These are phyloP conservation scores for Prunus davidiana DNA, from an alignment of 306 rosid genomes.

Conservation along the genomic window DNA sequence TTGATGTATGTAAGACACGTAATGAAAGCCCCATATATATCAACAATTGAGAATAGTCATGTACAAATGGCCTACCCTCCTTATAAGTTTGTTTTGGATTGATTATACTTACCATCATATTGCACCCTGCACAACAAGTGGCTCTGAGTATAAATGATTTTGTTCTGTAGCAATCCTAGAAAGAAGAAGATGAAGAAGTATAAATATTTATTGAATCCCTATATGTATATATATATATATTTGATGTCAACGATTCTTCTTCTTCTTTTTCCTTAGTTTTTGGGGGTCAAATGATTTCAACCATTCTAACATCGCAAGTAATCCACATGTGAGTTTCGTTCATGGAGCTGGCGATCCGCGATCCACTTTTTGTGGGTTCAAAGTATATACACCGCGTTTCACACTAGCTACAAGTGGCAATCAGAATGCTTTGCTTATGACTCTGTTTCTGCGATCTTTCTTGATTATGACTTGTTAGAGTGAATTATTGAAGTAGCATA, in stretches of 20 bases:
- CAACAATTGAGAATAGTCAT: not conserved
- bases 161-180: not conserved
- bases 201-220: not conserved
- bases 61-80: not conserved
- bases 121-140: not conserved
- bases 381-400: not conserved
- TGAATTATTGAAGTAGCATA: not conserved
- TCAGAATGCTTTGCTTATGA: not conserved
- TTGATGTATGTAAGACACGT: not conserved
- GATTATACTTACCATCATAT: not conserved
- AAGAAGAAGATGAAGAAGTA: not conserved
- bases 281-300: not conserved
- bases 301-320: constrained; percentile 2
- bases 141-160: not conserved
- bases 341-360: constrained; percentile 9
- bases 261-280: too few relatives aligned
- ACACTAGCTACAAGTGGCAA: not conserved
- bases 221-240: too few relatives aligned
- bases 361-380: constrained; percentile 26
- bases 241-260: too few relatives aligned
- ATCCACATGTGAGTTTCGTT: constrained; percentile 7
- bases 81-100: not conserved
- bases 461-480: not conserved
- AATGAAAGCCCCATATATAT: not conserved
- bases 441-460: not conserved